These are phyloP conservation scores for Zelonia costaricensis DNA, from an alignment of 208 protist genomes.

Conservation along the genomic window DNA sequence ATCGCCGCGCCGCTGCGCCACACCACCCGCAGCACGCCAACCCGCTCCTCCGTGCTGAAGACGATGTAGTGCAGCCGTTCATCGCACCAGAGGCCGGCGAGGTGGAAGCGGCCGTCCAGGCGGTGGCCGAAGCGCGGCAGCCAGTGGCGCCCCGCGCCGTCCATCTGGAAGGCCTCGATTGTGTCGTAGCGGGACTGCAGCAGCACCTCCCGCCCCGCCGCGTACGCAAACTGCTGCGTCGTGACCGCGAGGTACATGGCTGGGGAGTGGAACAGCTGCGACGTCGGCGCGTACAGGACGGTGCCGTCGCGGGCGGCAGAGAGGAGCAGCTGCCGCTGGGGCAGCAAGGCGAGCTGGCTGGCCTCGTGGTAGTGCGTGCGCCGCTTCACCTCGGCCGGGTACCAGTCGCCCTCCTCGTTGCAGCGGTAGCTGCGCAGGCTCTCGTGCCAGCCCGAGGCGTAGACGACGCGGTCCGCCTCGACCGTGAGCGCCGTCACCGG, in stretches of 20 bases:
- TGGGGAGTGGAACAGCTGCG: slow-evolving; percentile 63
- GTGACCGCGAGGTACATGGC: slow-evolving; percentile 74
- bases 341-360: slow-evolving; percentile 55
- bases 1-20: slow-evolving; percentile 56
- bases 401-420: slow-evolving; percentile 41
- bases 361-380: slow-evolving; percentile 91
- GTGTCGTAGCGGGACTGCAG: slow-evolving; percentile 69
- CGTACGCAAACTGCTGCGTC: slow-evolving; percentile 76
- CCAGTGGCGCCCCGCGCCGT: slow-evolving; percentile 51
- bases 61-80: slow-evolving; percentile 57
- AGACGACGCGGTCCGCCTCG: slow-evolving; percentile 49
- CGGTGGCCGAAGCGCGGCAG: slow-evolving; percentile 71
- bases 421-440: slow-evolving; percentile 63
- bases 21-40: slow-evolving; percentile 50
- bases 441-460: slow-evolving; percentile 88
- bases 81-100: slow-evolving; percentile 76
- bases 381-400: slow-evolving; percentile 88
- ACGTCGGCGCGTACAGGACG: slow-evolving; percentile 61
- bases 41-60: slow-evolving; percentile 81
- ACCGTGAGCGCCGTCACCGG: slow-evolving; percentile 63
- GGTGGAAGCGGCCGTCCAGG: slow-evolving; percentile 66
- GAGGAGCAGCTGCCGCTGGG: slow-evolving; percentile 62
- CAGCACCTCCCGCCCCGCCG: slow-evolving; percentile 50
- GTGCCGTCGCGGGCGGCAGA: slow-evolving; percentile 84
- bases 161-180: slow-evolving; percentile 76